Conservation (phyloP, 257 asterid species). For the Cynanchum wilfordii region DNA sequence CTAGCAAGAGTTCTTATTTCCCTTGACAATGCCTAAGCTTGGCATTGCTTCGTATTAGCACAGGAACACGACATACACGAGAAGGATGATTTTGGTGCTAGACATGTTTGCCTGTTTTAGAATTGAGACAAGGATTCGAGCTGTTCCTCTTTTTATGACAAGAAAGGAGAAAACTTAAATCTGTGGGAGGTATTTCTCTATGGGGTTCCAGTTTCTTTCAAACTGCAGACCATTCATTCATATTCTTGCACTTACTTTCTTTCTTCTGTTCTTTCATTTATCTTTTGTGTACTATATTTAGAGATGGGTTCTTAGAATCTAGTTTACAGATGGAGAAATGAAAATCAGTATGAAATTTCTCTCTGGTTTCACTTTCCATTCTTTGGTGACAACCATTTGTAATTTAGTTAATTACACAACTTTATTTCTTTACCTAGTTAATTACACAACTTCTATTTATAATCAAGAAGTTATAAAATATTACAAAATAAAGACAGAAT, state of each 20-base stretch:
- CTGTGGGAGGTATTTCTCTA: conserved; percentile 90
- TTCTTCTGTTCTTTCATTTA: neutral
- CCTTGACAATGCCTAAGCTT: conserved; percentile 80
- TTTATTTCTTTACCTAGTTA: no score
- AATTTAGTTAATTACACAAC: no score
- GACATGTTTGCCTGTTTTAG: conserved; percentile 81
- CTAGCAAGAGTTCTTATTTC: conserved; percentile 73
- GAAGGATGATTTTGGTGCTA: conserved; percentile 94
- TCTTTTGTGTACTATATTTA: conserved; percentile 5
- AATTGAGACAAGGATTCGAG: conserved; percentile 71
- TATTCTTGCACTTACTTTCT: neutral
- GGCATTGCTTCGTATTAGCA: conserved; percentile 71
- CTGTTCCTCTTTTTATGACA: conserved; percentile 80
- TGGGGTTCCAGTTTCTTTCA: conserved; percentile 68
- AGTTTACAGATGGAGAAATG: neutral
- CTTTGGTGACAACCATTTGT: no score
- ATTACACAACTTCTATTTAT: no score
- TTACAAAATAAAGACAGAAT: no score
- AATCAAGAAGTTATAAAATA: no score
- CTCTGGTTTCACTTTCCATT: no score
- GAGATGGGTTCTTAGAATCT: neutral
- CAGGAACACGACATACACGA: conserved; percentile 83
- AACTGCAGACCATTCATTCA: conserved; percentile 1
- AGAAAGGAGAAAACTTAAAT: conserved; percentile 68
- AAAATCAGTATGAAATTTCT: neutral